Evolutionary conservation across 495 filamentous ascomycete species (phyloP), one percentile per base, ranked within the genome.

Genomic region (Penicillium goetzii): DNA sequence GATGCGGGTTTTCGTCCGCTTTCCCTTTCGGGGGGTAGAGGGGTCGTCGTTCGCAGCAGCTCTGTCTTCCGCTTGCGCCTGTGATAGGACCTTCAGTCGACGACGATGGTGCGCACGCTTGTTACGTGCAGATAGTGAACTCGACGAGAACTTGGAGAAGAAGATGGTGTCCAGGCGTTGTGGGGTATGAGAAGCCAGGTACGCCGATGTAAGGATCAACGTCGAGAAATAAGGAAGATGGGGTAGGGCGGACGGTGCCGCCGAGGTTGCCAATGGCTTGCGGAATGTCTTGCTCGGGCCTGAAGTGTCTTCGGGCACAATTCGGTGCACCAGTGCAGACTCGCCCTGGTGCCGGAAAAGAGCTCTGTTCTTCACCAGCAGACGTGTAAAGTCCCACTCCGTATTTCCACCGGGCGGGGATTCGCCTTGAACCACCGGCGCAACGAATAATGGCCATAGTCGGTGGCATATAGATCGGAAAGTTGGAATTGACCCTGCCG

Each of bases 131-230:
- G 63, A 82, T 63, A 76, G 74, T 32, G 70, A 77, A 0, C 80
- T 85, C 5, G 90, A 86, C 58, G 88, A 86, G 70, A 86, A 84
- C 59, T 93, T 96, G 58, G 89, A 93, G 81, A 99, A 98, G 69
- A 93, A 88, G 32, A 87, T 83, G 2, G 86, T 81, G 74, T 99
- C 95, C 40, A 89, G 84, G 45, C 87, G 80, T 19, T 92, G 82
- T 0, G 91, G 87, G 70, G 91, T 98, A 78, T 93, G 91, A 4
- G 93, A 97, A 62, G 94, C 92, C 5, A 99, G 86, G 76, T 97
- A 99, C 23, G 93, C 88, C 53, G 93, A 90, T 40, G 94, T 84
- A 15, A 99, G 84, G 60, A 98, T 85, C 41, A 92, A 80, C 50
- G 91, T 89, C 23, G 95, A 88, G 69, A 91, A 92, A 65, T 91